Conservation (phyloP, 139 green algal species). For the Haematococcus lacustris region DNA sequence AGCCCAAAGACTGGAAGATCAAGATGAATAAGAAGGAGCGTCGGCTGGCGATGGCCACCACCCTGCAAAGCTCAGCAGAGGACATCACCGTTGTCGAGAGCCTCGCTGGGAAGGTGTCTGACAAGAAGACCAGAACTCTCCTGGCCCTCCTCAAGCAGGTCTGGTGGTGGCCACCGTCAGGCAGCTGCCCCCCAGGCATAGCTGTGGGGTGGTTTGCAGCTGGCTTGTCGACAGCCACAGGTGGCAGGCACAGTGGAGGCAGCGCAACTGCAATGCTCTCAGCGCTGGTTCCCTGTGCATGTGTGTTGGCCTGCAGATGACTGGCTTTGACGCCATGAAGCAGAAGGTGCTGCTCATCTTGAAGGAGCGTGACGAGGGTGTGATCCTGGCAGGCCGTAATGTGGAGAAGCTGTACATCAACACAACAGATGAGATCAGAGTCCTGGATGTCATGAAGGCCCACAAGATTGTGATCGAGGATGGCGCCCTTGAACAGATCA, state of each 20-base stretch:
- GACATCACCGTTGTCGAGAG: conserved; percentile 84
- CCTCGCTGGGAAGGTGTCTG: conserved; percentile 42
- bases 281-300: too few species aligned
- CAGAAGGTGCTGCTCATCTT: conserved; percentile 69
- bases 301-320: too few species aligned
- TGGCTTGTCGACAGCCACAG: too few species aligned
- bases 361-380: conserved; percentile 44
- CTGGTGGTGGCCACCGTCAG: too few species aligned
- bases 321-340: conserved; percentile 34
- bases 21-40: conserved; percentile 99
- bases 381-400: conserved; percentile 55
- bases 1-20: conserved; percentile 93
- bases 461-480: conserved; percentile 90
- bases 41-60: conserved; percentile 85
- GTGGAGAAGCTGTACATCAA: conserved; percentile 60
- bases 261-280: too few species aligned
- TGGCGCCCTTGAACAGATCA: conserved; percentile 57
- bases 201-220: too few species aligned
- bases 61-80: conserved; percentile 78
- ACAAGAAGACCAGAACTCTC: conserved; percentile 80
- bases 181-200: too few species aligned
- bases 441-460: conserved; percentile 91
- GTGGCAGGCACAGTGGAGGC: too few species aligned
- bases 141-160: conserved; percentile 57
- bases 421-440: conserved; percentile 14